Percentiles rank a stretch among this genome's conserved stretches.
Conservation (phyloP, 176 grass and related monocot species). For the Triticum monococcum region DNA sequence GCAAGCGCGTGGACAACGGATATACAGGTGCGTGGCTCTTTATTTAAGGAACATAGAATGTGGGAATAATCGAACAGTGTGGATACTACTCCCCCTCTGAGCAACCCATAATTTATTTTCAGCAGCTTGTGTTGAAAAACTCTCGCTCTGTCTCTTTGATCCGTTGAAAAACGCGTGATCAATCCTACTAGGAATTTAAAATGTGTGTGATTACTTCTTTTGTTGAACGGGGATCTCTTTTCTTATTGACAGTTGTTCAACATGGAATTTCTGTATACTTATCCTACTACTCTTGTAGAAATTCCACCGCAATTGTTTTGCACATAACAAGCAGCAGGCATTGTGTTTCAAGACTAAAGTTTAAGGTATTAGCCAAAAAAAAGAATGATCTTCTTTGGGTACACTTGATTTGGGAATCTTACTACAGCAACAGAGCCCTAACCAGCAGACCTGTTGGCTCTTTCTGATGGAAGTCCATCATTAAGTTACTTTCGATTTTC, state of each 20-base stretch:
- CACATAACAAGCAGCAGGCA: not conserved
- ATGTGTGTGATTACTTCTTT: not conserved
- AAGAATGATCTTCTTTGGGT: too few species aligned
- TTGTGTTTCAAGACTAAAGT: not conserved
- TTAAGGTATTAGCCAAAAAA: too few species aligned
- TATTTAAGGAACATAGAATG: not conserved
- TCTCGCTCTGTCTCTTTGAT: not conserved
- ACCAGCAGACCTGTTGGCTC: too few species aligned
- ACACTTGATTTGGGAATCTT: too few species aligned
- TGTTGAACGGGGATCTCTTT: too few species aligned
- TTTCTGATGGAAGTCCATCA: too few species aligned
- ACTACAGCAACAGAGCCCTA: too few species aligned
- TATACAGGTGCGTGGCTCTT: not conserved
- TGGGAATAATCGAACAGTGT: not conserved
- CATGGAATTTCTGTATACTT: not conserved
- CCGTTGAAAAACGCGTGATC: too few species aligned
- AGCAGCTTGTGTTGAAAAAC: not conserved
- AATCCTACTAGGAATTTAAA: not conserved
- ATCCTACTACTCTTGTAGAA: not conserved
- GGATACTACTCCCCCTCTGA: too few species aligned
- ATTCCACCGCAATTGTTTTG: not conserved
- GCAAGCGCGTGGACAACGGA: not conserved
- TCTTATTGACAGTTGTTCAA: not conserved
- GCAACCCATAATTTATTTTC: not conserved
- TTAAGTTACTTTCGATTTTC: too few species aligned